A percentile compares a stretch with the other conserved stretches of the same genome.
phyloP scores from a whole-genome alignment of 768 basidiomycete species.

The Suillus plorans region DNA sequence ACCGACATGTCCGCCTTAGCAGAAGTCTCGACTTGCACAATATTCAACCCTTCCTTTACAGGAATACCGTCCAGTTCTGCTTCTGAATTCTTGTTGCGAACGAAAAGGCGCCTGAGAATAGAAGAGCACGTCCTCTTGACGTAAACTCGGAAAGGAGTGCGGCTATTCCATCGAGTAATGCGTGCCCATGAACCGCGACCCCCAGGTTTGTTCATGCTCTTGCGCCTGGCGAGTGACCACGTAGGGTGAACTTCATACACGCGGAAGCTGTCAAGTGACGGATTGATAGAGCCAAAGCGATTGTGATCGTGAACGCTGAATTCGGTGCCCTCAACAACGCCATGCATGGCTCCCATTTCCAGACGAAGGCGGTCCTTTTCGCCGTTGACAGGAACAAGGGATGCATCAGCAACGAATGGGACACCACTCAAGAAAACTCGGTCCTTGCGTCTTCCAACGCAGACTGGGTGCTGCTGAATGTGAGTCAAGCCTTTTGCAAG shows the following conservation, averaged over 20 bases:
- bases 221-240: slow-evolving; percentile 53
- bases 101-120: slow-evolving; percentile 47
- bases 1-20: slow-evolving; percentile 53
- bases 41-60: slow-evolving; percentile 40
- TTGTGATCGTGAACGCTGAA: slow-evolving; percentile 65
- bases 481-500: slow-evolving; percentile 39
- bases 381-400: slow-evolving; percentile 45
- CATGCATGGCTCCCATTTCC: slow-evolving; percentile 60
- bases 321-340: slow-evolving; percentile 62
- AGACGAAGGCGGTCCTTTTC: slow-evolving; percentile 45
- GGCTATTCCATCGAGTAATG: slow-evolving; percentile 54
- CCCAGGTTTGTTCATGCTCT: slow-evolving; percentile 33
- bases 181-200: slow-evolving; percentile 53
- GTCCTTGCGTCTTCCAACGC: slow-evolving; percentile 47
- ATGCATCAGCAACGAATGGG: slow-evolving; percentile 52
- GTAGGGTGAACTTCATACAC: slow-evolving; percentile 56
- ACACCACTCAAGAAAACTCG: slow-evolving; percentile 54
- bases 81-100: slow-evolving; percentile 27
- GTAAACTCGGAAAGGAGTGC: slow-evolving; percentile 52
- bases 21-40: slow-evolving; percentile 45
- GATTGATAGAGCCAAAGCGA: slow-evolving; percentile 56
- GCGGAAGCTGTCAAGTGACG: slow-evolving; percentile 47
- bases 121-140: slow-evolving; percentile 48
- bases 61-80: slow-evolving; percentile 30
- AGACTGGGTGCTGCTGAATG: slow-evolving; percentile 45